Percentiles rank a stretch among this genome's conserved stretches.
Evolutionary conservation across 116 monocot genomes (phyloP).

Genomic region (Iris pallida): DNA sequence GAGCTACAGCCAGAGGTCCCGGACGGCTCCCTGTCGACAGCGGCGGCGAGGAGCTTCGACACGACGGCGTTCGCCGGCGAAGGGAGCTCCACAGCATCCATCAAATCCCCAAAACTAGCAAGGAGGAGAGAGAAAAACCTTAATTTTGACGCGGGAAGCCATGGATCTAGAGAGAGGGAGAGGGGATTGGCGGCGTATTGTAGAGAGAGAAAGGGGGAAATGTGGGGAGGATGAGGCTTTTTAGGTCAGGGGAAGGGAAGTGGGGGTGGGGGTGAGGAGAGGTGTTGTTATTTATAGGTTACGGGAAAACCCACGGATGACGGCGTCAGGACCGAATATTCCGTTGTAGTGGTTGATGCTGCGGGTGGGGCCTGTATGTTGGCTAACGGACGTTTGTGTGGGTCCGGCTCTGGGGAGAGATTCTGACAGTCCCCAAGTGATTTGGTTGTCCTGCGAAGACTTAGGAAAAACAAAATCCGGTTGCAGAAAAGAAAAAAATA

Average conservation of each 20-base stretch:
- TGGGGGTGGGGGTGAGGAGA: constrained; percentile 15
- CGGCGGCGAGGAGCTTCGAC: not conserved
- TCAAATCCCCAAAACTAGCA: not conserved
- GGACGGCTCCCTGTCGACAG: no score
- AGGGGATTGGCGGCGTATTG: not conserved
- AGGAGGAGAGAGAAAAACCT: not conserved
- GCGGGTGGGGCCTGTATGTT: no score
- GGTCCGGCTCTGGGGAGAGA: no score
- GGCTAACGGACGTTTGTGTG: no score
- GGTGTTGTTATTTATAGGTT: constrained; percentile 56
- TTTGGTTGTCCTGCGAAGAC: no score
- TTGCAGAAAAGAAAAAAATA: no score
- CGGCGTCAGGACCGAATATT: constrained; percentile 39
- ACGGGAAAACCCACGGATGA: constrained; percentile 54
- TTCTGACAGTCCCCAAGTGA: no score
- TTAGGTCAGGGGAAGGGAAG: constrained; percentile 26
- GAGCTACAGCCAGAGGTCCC: no score
- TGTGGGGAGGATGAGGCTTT: constrained; percentile 4
- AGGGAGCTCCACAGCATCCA: constrained; percentile 49
- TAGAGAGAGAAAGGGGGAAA: not conserved
- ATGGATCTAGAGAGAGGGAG: constrained; percentile 7
- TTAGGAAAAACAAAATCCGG: no score
- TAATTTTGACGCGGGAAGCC: not conserved
- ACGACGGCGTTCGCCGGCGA: constrained; percentile 17
- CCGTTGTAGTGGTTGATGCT: no score